These are phyloP conservation scores for Tulasnella sp. DNA, from an alignment of 768 basidiomycete species.

Conservation along the genomic window DNA sequence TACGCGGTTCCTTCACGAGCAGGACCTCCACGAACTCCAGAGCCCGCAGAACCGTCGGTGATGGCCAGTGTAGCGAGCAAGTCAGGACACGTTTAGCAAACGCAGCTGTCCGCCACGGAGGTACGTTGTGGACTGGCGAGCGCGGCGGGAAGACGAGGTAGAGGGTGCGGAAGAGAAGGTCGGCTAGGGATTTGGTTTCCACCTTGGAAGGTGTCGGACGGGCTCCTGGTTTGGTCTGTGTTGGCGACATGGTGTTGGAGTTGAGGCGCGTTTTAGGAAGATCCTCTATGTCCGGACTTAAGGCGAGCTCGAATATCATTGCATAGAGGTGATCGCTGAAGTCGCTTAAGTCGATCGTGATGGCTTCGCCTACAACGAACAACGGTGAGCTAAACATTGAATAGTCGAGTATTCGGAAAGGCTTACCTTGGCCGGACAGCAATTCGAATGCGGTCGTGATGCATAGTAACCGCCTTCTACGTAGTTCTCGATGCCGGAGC, in stretches of 20 bases:
- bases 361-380: conserved; percentile 57
- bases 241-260: conserved; percentile 12
- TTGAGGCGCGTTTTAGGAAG: conserved; percentile 25
- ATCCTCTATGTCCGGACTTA: conserved; percentile 53
- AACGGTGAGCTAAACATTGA: conserved; percentile 24
- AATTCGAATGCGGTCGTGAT: conserved; percentile 97
- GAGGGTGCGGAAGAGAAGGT: conserved; percentile 77
- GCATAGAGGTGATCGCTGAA: conserved; percentile 78
- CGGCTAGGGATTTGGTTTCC: conserved; percentile 21
- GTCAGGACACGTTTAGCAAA: conserved; percentile 88
- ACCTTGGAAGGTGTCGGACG: conserved; percentile 15
- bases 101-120: conserved; percentile 72
- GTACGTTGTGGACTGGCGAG: conserved; percentile 38
- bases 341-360: conserved; percentile 88
- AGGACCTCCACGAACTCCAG: conserved; percentile 64
- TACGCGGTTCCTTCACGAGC: conserved; percentile 62
- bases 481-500: conserved; percentile 19
- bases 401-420: conserved; percentile 1
- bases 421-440: conserved; percentile 78
- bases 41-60: conserved; percentile 48
- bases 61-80: conserved; percentile 72
- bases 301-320: conserved; percentile 62
- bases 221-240: conserved; percentile 13
- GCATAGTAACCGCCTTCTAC: conserved; percentile 60
- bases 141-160: conserved; percentile 70